A percentile compares a stretch with the other conserved stretches of the same genome.
phyloP scores from a whole-genome alignment of 352 stramenopile genomes.

The Vaucheria bursata region DNA sequence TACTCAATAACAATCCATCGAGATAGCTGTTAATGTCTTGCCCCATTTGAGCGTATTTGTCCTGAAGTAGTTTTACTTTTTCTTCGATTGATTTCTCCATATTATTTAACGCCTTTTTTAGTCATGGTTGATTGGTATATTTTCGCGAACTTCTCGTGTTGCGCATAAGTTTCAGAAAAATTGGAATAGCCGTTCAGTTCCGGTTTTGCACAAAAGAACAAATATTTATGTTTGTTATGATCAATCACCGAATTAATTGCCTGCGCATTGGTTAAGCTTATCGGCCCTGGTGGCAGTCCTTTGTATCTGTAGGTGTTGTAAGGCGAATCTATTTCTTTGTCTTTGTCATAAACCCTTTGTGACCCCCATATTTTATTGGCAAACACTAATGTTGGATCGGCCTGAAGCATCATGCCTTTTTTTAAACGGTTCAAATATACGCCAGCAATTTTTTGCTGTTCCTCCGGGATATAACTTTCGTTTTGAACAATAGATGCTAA shows the following conservation, averaged over 20 bases:
- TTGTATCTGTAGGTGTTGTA: neutral
- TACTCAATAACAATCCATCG: too few species aligned
- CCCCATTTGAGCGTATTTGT: too few species aligned
- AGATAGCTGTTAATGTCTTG: too few species aligned
- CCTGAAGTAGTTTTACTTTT: too few species aligned
- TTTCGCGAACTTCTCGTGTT: neutral
- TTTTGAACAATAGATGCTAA: conserved; percentile 5
- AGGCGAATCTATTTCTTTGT: neutral
- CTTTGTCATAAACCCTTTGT: neutral
- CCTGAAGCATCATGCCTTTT: neutral
- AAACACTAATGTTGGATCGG: neutral
- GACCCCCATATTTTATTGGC: neutral
- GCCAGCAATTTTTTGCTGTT: neutral
- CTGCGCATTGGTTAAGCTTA: neutral
- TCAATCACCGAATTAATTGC: neutral
- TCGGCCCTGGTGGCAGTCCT: neutral
- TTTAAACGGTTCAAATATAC: neutral
- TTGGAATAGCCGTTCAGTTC: neutral
- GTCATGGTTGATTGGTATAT: neutral
- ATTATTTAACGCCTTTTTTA: too few species aligned
- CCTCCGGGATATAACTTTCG: neutral
- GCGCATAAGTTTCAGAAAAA: neutral
- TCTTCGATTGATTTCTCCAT: too few species aligned
- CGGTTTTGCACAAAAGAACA: neutral
- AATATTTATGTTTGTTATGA: neutral